phyloP scores from a whole-genome alignment of 495 filamentous ascomycete species.

The Thermothielavioides terrestris region DNA sequence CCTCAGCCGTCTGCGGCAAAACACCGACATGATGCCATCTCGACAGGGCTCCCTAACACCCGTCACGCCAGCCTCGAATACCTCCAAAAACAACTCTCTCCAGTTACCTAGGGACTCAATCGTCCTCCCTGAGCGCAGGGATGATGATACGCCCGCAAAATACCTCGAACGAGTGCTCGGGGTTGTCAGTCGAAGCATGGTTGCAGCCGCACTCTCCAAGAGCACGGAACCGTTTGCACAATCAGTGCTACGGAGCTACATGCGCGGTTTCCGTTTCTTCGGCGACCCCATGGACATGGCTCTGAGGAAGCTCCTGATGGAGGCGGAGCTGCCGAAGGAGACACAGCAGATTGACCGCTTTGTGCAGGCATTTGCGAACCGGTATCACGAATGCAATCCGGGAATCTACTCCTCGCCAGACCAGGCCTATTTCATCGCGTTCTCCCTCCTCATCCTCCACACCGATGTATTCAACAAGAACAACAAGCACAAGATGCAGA shows the following conservation, averaged over 20 bases:
- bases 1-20: slow-evolving; percentile 65
- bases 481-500: slow-evolving; percentile 99
- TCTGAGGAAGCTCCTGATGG: slow-evolving; percentile 89
- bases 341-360: slow-evolving; percentile 97
- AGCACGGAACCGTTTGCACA: slow-evolving; percentile 74
- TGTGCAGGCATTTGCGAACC: slow-evolving; percentile 86
- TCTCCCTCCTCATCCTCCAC: slow-evolving; percentile 91
- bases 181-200: slow-evolving; percentile 62
- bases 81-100: slow-evolving; percentile 65
- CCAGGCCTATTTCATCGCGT: slow-evolving; percentile 94
- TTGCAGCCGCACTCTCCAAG: slow-evolving; percentile 76
- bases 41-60: slow-evolving; percentile 57
- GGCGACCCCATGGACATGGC: slow-evolving; percentile 98
- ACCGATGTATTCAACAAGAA: slow-evolving; percentile 99
- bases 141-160: slow-evolving; percentile 81
- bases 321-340: slow-evolving; percentile 91
- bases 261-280: slow-evolving; percentile 89
- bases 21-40: slow-evolving; percentile 49
- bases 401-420: slow-evolving; percentile 89
- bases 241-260: slow-evolving; percentile 81
- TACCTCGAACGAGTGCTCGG: slow-evolving; percentile 80
- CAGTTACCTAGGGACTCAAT: slow-evolving; percentile 52
- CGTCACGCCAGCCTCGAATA: slow-evolving; percentile 54
- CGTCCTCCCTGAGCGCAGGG: slow-evolving; percentile 69
- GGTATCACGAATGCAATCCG: slow-evolving; percentile 97